Conservation (phyloP, 176 grass and related monocot species). For the Hyparrhenia diplandra region DNA sequence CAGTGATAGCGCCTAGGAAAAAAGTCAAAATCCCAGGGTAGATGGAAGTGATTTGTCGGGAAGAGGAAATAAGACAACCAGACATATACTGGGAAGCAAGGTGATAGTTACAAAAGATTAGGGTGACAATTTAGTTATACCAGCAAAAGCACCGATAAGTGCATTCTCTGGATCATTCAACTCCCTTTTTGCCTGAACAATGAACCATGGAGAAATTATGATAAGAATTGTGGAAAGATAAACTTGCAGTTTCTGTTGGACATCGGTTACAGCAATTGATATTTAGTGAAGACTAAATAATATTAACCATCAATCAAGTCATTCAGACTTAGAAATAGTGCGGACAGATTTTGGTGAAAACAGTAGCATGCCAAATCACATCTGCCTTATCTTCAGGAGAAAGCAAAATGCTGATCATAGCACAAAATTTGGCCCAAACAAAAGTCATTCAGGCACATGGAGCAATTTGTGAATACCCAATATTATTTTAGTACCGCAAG, state of each 20-base stretch:
- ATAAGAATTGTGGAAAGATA: neutral
- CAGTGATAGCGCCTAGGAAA: conserved; percentile 76
- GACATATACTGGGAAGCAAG: neutral
- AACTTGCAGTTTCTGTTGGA: neutral
- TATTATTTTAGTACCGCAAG: neutral
- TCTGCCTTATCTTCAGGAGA: neutral
- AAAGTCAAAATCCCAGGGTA: neutral
- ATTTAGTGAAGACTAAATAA: neutral
- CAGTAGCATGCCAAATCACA: neutral
- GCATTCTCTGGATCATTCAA: conserved; percentile 97
- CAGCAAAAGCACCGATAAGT: conserved; percentile 91
- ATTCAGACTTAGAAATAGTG: neutral
- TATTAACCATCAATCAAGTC: neutral
- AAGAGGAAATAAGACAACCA: neutral
- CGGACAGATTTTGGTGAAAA: neutral
- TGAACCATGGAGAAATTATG: neutral
- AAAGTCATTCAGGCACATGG: neutral
- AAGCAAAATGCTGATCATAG: neutral
- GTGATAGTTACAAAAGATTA: neutral
- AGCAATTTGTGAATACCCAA: neutral
- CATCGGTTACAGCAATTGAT: neutral
- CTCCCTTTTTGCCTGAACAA: conserved; percentile 69
- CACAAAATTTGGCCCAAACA: neutral
- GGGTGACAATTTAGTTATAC: conserved; percentile 29
- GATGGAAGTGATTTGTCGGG: neutral